A percentile compares a stretch with the other conserved stretches of the same genome.
Evolutionary conservation across 495 filamentous ascomycete species (phyloP).

Genomic region (Cladorrhinum samala): DNA sequence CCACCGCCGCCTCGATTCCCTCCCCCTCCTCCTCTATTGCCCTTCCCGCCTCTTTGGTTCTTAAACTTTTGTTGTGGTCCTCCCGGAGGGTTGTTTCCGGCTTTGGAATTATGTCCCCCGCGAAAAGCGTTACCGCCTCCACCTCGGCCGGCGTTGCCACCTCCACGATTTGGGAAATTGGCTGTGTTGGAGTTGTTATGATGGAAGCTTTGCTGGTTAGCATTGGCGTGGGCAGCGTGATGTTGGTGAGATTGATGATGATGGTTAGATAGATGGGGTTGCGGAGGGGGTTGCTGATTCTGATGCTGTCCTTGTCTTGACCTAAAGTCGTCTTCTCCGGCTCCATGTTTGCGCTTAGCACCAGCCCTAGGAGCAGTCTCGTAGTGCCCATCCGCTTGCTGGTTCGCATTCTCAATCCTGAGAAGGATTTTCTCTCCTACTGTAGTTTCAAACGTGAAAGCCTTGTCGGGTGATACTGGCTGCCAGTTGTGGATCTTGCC

Average conservation of each 20-base stretch:
- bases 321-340: conserved; percentile 44
- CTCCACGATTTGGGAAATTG: neutral
- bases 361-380: conserved; percentile 47
- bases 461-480: conserved; percentile 58
- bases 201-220: conserved; percentile 3
- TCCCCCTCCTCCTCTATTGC: conserved; percentile 1
- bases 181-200: conserved; percentile 5
- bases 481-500: conserved; percentile 81
- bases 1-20: conserved; percentile 22
- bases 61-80: conserved; percentile 10
- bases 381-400: conserved; percentile 57
- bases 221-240: conserved; percentile 23
- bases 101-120: conserved; percentile 2
- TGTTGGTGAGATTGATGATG: conserved; percentile 18
- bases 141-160: neutral
- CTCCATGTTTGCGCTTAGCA: conserved; percentile 49
- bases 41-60: neutral
- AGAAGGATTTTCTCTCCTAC: conserved; percentile 84
- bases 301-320: conserved; percentile 12
- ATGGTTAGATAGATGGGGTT: too few species aligned
- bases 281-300: too few species aligned
- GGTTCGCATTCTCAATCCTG: conserved; percentile 58
- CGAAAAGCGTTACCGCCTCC: conserved; percentile 6
- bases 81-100: conserved; percentile 16
- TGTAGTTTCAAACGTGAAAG: conserved; percentile 65